Conservation (phyloP, 164 flowering plant genomes). For the Aristolochia fimbriata region DNA sequence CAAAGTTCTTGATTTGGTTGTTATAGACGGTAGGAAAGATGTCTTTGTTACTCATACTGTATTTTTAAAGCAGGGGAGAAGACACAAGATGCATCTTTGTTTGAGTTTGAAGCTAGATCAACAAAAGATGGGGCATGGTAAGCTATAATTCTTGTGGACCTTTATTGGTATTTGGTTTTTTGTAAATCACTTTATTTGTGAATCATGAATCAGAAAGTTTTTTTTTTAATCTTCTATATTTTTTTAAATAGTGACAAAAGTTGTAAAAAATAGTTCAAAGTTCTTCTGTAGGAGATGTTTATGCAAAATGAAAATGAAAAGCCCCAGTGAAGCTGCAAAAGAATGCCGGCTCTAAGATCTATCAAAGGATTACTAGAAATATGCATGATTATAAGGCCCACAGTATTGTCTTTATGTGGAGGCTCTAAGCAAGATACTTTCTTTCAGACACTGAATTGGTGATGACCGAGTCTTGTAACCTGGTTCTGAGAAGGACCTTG, state of each 20-base stretch:
- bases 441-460: too few species aligned
- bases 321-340: too few species aligned
- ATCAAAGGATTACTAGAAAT: too few species aligned
- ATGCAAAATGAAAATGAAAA: too few species aligned
- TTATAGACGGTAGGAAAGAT: neutral
- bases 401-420: too few species aligned
- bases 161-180: neutral
- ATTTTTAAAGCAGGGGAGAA: constrained; percentile 30
- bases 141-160: constrained; percentile 4
- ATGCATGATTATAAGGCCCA: too few species aligned
- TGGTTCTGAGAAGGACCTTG: too few species aligned
- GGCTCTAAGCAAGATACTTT: too few species aligned
- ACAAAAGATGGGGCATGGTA: constrained; percentile 83
- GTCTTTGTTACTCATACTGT: neutral
- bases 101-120: constrained; percentile 72
- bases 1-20: neutral
- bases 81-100: constrained; percentile 24
- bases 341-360: too few species aligned
- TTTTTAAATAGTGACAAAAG: neutral
- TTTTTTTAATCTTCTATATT: neutral
- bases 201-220: neutral
- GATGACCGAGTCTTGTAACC: too few species aligned
- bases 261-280: neutral
- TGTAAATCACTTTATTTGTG: neutral
- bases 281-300: neutral